Evolutionary conservation across 1,139 yeast genomes (phyloP).

Genomic region (Debaryomyces singareniensis): DNA sequence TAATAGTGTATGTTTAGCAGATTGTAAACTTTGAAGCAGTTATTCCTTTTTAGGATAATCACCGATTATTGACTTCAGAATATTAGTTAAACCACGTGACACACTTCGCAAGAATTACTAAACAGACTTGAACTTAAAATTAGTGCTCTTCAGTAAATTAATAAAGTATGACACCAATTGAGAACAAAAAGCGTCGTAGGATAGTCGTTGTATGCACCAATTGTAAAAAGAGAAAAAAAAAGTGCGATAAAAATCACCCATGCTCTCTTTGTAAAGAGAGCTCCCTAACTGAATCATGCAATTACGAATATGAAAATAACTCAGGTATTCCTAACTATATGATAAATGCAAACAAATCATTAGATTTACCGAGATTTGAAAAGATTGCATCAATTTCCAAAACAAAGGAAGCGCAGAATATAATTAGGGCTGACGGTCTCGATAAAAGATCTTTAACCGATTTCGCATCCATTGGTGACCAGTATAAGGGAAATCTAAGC

Average conservation of each 20-base stretch:
- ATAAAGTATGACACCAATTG: too few relatives aligned
- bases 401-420: background rate
- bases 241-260: conserved; percentile 2
- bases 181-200: conserved; percentile 2
- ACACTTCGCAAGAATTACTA: too few relatives aligned
- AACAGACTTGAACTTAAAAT: too few relatives aligned
- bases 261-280: conserved; percentile 1
- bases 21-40: too few relatives aligned
- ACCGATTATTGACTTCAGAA: too few relatives aligned
- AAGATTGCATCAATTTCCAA: background rate
- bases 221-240: conserved; percentile 2
- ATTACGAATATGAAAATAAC: conserved; percentile 1
- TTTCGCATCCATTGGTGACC: background rate
- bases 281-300: background rate
- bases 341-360: conserved; percentile 3
- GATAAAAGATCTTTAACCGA: background rate
- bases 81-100: too few relatives aligned
- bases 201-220: conserved; percentile 1
- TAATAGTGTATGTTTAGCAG: too few relatives aligned
- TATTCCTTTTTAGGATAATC: too few relatives aligned
- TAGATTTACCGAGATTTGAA: conserved; percentile 1
- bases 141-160: too few relatives aligned
- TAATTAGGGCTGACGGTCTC: background rate
- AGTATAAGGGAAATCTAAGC: too few relatives aligned
- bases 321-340: conserved; percentile 1